Conservation (phyloP, 2,329 filamentous ascomycete species). For the Fusarium sp. region DNA sequence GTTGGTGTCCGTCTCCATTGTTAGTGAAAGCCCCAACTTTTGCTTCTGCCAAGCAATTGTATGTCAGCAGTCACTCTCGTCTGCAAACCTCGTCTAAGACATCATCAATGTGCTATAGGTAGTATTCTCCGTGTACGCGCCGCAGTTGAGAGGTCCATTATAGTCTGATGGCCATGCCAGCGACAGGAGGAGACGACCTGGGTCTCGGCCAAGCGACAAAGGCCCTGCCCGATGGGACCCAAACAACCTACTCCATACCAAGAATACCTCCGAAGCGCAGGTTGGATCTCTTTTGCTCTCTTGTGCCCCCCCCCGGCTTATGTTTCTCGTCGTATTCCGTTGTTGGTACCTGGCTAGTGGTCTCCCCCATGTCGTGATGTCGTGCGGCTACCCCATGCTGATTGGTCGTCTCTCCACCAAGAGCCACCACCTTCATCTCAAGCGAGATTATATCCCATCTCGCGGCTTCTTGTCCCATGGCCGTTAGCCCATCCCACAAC, state of each 20-base stretch:
- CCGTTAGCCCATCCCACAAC: slow-evolving; percentile 30
- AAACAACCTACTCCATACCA: background rate
- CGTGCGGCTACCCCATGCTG: slow-evolving; percentile 34
- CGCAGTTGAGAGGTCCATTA: slow-evolving; percentile 14
- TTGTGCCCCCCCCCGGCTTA: background rate
- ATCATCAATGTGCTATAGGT: background rate
- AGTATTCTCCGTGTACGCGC: slow-evolving; percentile 5
- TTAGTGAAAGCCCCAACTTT: slow-evolving; percentile 1
- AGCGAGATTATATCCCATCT: slow-evolving; percentile 49
- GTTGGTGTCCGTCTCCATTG: background rate
- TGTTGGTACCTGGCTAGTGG: slow-evolving; percentile 23
- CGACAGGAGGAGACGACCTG: background rate
- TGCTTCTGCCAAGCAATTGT: slow-evolving; percentile 22
- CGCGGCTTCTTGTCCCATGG: slow-evolving; percentile 29
- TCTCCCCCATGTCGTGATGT: slow-evolving; percentile 37
- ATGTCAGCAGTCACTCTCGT: background rate
- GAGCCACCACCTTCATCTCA: slow-evolving; percentile 37
- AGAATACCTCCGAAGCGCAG: slow-evolving; percentile 23
- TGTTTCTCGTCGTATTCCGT: slow-evolving; percentile 40
- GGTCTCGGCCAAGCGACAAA: slow-evolving; percentile 16
- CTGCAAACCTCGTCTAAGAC: slow-evolving; percentile 6
- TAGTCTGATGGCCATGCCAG: background rate
- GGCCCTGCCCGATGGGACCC: background rate
- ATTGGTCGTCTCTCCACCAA: slow-evolving; percentile 33
- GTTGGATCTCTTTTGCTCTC: background rate